A percentile compares a stretch with the other conserved stretches of the same genome.
Conservation (phyloP, 331 rosid species). For the Saraca asoca region DNA sequence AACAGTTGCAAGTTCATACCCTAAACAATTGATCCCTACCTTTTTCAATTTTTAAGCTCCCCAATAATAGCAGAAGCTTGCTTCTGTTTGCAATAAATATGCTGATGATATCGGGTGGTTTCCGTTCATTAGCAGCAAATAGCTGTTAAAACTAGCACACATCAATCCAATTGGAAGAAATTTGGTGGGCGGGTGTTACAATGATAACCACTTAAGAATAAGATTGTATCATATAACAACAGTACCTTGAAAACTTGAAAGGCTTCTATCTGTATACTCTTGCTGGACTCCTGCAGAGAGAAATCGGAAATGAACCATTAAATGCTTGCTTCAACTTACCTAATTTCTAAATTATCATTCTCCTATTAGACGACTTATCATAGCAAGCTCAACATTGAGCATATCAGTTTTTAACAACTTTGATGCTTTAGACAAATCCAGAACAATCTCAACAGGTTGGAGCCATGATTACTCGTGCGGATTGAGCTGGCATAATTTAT, state of each 20-base stretch:
- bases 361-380: not conserved
- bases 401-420: slow-evolving; percentile 9
- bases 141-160: slow-evolving; percentile 55
- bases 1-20: slow-evolving; percentile 9
- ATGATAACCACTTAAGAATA: slow-evolving; percentile 18
- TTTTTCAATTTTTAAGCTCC: slow-evolving; percentile 76
- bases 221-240: slow-evolving; percentile 9
- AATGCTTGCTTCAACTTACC: not conserved
- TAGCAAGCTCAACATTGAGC: slow-evolving; percentile 19
- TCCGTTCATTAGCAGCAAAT: slow-evolving; percentile 85
- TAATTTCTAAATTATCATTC: slow-evolving; percentile 8
- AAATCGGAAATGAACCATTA: slow-evolving; percentile 23
- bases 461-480: slow-evolving; percentile 7
- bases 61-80: slow-evolving; percentile 81
- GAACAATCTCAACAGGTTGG: not conserved
- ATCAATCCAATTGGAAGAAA: slow-evolving; percentile 28
- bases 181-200: not conserved
- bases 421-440: slow-evolving; percentile 12
- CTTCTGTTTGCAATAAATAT: slow-evolving; percentile 82
- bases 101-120: slow-evolving; percentile 76
- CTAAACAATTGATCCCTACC: slow-evolving; percentile 43
- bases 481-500: not conserved
- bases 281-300: slow-evolving; percentile 81
- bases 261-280: slow-evolving; percentile 87
- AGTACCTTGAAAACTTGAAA: slow-evolving; percentile 96